Evolutionary conservation across 768 basidiomycete species (phyloP).

Genomic region (Lactarius sanguifluus): DNA sequence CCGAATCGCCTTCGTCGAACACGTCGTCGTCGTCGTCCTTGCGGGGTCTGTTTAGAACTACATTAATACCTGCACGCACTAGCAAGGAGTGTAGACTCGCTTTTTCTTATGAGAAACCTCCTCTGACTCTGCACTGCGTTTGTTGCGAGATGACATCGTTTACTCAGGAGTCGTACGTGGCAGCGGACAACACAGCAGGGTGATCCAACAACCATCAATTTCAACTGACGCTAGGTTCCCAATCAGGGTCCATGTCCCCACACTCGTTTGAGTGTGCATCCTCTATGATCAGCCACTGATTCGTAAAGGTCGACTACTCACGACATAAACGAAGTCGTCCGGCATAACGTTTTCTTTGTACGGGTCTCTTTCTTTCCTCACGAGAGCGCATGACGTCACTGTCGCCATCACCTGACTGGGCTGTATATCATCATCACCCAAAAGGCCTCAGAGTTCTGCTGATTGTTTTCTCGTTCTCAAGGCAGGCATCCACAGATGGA

Average conservation of each 20-base stretch:
- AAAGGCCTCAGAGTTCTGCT: not conserved
- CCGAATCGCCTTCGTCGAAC: conserved; percentile 31
- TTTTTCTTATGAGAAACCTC: conserved; percentile 33
- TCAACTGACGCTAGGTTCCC: conserved; percentile 16
- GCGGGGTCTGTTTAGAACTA: conserved; percentile 9
- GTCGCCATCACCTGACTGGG: not conserved
- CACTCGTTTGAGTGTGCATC: conserved; percentile 5
- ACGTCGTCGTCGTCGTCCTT: conserved; percentile 35
- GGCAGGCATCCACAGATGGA: not conserved
- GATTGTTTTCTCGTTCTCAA: no score
- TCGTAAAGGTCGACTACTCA: not conserved
- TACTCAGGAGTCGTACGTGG: conserved; percentile 10
- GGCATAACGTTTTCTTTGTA: not conserved
- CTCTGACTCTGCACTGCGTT: conserved; percentile 25
- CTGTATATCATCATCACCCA: not conserved
- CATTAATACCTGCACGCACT: conserved; percentile 31
- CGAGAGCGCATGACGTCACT: not conserved
- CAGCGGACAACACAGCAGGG: not conserved
- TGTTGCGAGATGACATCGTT: conserved; percentile 18
- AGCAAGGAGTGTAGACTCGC: conserved; percentile 30
- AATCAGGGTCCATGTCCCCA: conserved; percentile 20
- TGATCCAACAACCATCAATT: conserved; percentile 6
- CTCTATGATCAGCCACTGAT: not conserved
- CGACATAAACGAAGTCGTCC: not conserved
- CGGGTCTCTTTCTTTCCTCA: not conserved